Evolutionary conservation across 768 basidiomycete species (phyloP), one percentile per base, ranked within the genome.

Genomic region (Termitomyces titanicus): DNA sequence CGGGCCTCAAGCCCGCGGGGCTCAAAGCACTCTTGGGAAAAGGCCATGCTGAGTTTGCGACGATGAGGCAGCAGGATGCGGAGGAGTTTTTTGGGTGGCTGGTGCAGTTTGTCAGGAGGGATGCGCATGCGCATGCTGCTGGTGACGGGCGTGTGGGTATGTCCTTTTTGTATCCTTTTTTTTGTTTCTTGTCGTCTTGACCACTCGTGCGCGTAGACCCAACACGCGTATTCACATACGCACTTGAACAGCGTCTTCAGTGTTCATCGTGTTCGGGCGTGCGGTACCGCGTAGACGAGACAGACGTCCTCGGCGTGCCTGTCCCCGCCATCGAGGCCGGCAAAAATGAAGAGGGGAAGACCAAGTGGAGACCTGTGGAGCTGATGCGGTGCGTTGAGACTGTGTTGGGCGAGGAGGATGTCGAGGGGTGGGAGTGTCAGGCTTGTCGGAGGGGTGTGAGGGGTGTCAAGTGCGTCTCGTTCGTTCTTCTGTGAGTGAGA

Each of bases 51-150:
- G 97, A 98, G 71, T 98, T 98, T 64, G 77, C 89, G 33, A 98
- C 95, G 45, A 98, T 98, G 95, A 80, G 83, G 50, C 96, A 99
- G 70, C 97, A 98, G 66, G 97, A 99, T 64, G 85, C 94, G 5
- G 94, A 96, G 65, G 96, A 98, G 71, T 98, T 98, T 73, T 79
- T 99, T 51, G 79, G 83, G 34, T 84, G 96, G 70, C 73, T 98
- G 2, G 63, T 98, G 50, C 86, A 84, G 5, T 76, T 82, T 18
- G 70, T 99, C 12, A 77, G 92, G 54, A 76, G 88, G 61, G 79
- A 90, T 61, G 76, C 77, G 35, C 80, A 82, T 29, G 29, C 29
- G n/a, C n/a, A n/a, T n/a, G n/a, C n/a, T n/a, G n/a, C n/a, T n/a
- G n/a, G n/a, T n/a, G n/a, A n/a, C n/a, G 29, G 29, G 29, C 5